Conservation (phyloP, 1,139 yeast species). For the Suhomyces anneliseae region DNA sequence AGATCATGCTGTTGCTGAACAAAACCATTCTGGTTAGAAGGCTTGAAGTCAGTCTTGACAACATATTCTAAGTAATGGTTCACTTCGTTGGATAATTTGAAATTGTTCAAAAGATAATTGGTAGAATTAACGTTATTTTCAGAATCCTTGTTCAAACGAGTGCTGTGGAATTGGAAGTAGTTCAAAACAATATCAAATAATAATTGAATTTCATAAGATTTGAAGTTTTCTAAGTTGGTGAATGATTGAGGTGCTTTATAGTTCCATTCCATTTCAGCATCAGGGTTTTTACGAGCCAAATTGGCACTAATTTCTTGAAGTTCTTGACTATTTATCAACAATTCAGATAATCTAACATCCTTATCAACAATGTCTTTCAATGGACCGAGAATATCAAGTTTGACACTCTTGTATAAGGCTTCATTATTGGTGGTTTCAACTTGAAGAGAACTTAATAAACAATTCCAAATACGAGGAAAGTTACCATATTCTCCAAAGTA, state of each 20-base stretch:
- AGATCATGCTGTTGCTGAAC: constrained; percentile 16
- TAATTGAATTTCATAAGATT: constrained; percentile 62
- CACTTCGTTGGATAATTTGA: constrained; percentile 42
- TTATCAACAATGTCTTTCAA: constrained; percentile 52
- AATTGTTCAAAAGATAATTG: constrained; percentile 56
- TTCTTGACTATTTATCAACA: constrained; percentile 43
- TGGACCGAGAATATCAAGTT: constrained; percentile 56
- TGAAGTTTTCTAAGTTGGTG: constrained; percentile 74
- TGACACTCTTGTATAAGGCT: constrained; percentile 50
- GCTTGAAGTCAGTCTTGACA: constrained; percentile 27
- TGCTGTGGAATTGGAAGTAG: constrained; percentile 63
- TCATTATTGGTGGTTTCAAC: constrained; percentile 56
- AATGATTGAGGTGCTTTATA: constrained; percentile 76
- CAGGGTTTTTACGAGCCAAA: constrained; percentile 18
- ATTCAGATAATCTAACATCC: constrained; percentile 51
- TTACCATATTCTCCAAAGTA: constrained; percentile 50
- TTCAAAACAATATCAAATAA: constrained; percentile 68
- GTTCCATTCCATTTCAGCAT: constrained; percentile 62
- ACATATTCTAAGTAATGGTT: constrained; percentile 37
- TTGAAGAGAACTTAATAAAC: constrained; percentile 51
- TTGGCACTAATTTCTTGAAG: constrained; percentile 35
- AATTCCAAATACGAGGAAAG: constrained; percentile 57
- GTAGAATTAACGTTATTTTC: constrained; percentile 64
- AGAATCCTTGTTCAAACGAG: constrained; percentile 45
- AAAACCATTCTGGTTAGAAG: constrained; percentile 15